Evolutionary conservation across 1,284 basidiomycete species (phyloP), one percentile per base, ranked within the genome.

Genomic region (Puccinia polysora): DNA sequence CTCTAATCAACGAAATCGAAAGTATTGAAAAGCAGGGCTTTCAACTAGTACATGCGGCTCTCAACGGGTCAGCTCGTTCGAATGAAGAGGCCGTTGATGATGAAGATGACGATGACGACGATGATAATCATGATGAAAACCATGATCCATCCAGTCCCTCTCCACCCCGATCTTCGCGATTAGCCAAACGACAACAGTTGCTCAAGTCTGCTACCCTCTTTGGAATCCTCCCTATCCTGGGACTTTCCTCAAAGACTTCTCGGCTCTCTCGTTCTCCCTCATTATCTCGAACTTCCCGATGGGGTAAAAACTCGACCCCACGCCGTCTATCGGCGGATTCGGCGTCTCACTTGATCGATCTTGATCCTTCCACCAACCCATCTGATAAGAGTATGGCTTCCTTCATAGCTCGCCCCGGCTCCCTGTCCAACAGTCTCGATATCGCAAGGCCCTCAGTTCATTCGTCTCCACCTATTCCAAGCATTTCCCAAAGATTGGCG

Each of bases 41-140:
- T 30, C 63, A 65, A 49, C 45, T 63, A 1, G 15, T 63, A 28
- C 59, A 30, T 43, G 43, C 32, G 4, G 47, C 8, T 7, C 30
- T 47, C 43, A 18, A 45, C 32, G 20, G 18, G 47, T 45, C 45
- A 25, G 30, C 40, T 63, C 45, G 23, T 14, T 36, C 38, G 25
- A 38, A 23, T 47, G 38, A 63, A 23, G 25, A 23, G 14, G 40
- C 32, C 14, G 43, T 40, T 12, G 62, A 50, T 18, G 62, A 49
- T 25, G 62, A 64, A 28, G 62, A 64, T 8, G 62, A 64, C 2
- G 63, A 65, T 7, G 63, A 65, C 8, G 63, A 65, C 7, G 63
- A 65, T 2, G 63, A 65, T 4, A 25, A 53, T 1, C 45, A 53
- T 5, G 63, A 53, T 14, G 49, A 63, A 25, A 2, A 40, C 34